Base-by-base conservation (phyloP, 176 grass and related monocot species). In the Phoenix roebelenii region DNA sequence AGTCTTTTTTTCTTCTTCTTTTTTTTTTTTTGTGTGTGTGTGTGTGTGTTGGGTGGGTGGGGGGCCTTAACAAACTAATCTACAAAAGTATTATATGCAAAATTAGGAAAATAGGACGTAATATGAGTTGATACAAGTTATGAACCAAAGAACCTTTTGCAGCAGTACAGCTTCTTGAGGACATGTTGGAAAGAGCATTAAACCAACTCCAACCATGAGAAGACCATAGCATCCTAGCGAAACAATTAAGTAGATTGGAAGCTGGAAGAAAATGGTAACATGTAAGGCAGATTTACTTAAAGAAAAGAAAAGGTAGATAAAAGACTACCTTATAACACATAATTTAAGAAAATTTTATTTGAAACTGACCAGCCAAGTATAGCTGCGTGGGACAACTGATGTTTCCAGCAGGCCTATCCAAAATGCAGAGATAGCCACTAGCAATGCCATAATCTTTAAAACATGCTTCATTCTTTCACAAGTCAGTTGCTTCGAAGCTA, bases 141-240 rank as follows among this genome's bases (percentile, higher is more conserved):
- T 44, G 35, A 44, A 44, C 2, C 9, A 12, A 44, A 44, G 72
- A 81, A 92, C 87, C 93, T 98, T 63, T 59, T 88, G 87, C 25
- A 98, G 79, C 10, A 92, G 67, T 15, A 88, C 9, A 65, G 79
- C 87, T 85, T 98, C 87, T 19, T 83, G 78, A 69, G 87, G 93
- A 44, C 84, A 97, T 24, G 79, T 88, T 59, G 93, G 93, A 65
- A 97, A 97, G 55, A 97, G 77, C 78, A 97, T 85, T 77, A 97
- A 78, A 25, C 93, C 93, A 61, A 78, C 64, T 72, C 87, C 84
- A 80, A 92, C 84, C 84, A 97, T 91, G 18, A 97, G 87, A 83
- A 97, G 76, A 19, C 93, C 87, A 20, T 97, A 97, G 55, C 93
- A 97, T 16, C 93, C 87, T 54, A 97, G 72, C 16, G 75, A 44